Conservation (phyloP, 1,139 yeast genomes). For the Suhomyces coccinellae region DNA sequence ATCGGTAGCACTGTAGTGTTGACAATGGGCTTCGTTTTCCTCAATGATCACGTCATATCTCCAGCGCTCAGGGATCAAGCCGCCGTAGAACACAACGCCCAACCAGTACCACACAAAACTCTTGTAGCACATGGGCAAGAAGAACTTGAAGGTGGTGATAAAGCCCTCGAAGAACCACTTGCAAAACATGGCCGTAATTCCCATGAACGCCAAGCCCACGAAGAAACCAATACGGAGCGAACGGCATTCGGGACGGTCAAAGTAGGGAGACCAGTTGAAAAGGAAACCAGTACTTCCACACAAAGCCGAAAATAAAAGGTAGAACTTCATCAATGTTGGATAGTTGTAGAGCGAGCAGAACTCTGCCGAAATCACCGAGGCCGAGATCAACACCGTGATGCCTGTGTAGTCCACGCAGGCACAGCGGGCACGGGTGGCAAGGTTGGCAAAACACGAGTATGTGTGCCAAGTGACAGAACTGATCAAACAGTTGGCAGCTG, state of each 20-base stretch:
- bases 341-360: conserved; percentile 72
- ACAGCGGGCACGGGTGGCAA: conserved; percentile 64
- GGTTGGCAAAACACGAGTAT: conserved; percentile 72
- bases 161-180: conserved; percentile 60
- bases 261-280: conserved; percentile 88
- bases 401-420: conserved; percentile 97
- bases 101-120: conserved; percentile 71
- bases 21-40: conserved; percentile 33
- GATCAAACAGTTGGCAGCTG: conserved; percentile 73
- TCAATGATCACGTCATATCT: conserved; percentile 62
- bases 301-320: conserved; percentile 59
- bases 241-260: conserved; percentile 84
- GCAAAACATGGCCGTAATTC: conserved; percentile 63
- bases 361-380: conserved; percentile 86
- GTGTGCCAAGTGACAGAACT: conserved; percentile 93
- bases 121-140: conserved; percentile 60
- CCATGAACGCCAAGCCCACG: conserved; percentile 74
- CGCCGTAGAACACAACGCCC: conserved; percentile 88
- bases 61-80: conserved; percentile 87
- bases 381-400: conserved; percentile 83
- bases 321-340: conserved; percentile 48
- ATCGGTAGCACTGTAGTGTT: conserved; percentile 28
- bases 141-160: conserved; percentile 49
- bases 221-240: conserved; percentile 81
- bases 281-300: conserved; percentile 73